Evolutionary conservation across 2,329 filamentous ascomycete species (phyloP).

Genomic region (Colletotrichum siamense): DNA sequence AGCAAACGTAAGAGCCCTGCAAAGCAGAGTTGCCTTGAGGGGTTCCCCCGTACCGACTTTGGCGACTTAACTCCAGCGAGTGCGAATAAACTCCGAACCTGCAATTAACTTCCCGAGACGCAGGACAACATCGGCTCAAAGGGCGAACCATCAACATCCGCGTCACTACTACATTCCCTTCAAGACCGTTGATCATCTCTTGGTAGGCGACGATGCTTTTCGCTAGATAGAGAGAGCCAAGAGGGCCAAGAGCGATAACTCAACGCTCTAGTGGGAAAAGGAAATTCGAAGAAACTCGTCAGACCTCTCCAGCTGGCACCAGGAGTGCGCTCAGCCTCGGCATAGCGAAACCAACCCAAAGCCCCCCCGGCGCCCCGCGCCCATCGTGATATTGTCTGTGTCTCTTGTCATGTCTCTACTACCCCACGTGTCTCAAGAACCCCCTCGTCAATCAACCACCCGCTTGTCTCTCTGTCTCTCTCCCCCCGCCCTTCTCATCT

Average conservation of each 20-base stretch:
- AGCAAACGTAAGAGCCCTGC: not conserved
- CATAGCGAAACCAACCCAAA: not conserved
- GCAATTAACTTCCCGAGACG: not conserved
- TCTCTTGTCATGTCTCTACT: not conserved
- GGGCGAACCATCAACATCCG: not conserved
- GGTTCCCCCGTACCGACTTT: not conserved
- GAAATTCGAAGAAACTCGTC: not conserved
- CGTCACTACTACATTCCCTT: not conserved
- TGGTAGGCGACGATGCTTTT: not conserved
- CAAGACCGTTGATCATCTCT: not conserved
- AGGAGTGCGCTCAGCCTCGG: not conserved
- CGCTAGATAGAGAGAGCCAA: not conserved
- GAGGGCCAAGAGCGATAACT: not conserved
- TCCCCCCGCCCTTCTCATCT: not conserved
- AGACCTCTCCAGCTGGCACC: not conserved
- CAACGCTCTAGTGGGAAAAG: not conserved
- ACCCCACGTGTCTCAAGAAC: not conserved
- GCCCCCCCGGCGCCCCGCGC: not conserved
- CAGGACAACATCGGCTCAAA: not conserved
- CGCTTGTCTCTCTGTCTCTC: not conserved
- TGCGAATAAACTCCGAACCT: not conserved
- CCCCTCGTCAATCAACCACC: not conserved
- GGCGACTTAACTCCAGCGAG: not conserved
- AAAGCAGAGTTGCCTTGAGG: not conserved
- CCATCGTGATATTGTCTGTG: not conserved